Evolutionary conservation across 2,329 filamentous ascomycete genomes (phyloP), one percentile per base, ranked within the genome.

Genomic region (Neurospora sp.): DNA sequence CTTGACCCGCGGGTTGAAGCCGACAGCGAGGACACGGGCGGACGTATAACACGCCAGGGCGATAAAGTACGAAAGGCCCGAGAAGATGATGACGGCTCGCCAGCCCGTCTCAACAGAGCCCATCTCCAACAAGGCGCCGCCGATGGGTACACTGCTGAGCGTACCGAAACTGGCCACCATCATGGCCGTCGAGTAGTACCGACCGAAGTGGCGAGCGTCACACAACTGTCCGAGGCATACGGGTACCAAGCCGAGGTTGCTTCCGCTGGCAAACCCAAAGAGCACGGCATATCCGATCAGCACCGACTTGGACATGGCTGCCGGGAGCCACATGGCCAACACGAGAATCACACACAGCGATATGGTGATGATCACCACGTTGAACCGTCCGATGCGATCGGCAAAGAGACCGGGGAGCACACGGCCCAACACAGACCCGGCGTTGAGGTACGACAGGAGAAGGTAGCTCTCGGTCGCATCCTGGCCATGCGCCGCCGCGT

Each of bases 161-260:
- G 84, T 90, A 72, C 91, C 91, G 74, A 95, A 90, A 72, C 89
- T 91, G 23, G 92, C 92, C 52, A 94, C 83, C 69, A 91, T 93
- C 78, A 93, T 93, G 69, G 90, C 90, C 0, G 91, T 93, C 1
- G 91, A 90, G 76, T 91, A 92, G 76, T 91, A 92, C 19, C 90
- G 83, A 0, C 77, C 78, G 38, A 76, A 96, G 67, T 93, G 84
- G 68, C 90, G 85, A 3, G 91, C 90, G 40, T 89, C 87, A 78
- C 92, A 96, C 15, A 96, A 84, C 79, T 95, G 92, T 1, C 92
- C 91, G 1, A 96, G 85, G 74, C 92, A 95, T 0, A 96, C 92
- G 0, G 93, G 93, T 0, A 90, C 90, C 38, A 96, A 79, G 0
- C 88, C 89, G 73, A 97, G 90, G 74, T 93, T 94, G 73, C 88